Evolutionary conservation across 2,329 filamentous ascomycete genomes (phyloP).

Genomic region (Stachybotrys echinatus): DNA sequence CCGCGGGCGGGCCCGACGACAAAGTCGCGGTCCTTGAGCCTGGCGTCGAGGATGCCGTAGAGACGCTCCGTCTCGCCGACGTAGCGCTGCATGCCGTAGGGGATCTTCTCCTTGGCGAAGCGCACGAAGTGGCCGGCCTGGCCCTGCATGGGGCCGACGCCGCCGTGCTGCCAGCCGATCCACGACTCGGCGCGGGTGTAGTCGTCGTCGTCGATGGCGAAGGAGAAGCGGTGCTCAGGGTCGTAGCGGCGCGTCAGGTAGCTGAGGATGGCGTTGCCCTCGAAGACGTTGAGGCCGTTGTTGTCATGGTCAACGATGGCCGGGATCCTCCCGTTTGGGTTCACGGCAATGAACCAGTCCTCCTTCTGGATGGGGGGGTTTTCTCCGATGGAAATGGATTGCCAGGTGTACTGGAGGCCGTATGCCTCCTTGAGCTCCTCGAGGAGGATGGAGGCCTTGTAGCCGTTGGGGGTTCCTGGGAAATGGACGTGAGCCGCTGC

Average conservation of each 20-base stretch:
- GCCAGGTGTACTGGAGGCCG: conserved; percentile 53
- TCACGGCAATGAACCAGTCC: conserved; percentile 58
- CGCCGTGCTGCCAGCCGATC: conserved; percentile 70
- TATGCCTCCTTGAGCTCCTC: conserved; percentile 65
- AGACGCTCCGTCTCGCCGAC: conserved; percentile 70
- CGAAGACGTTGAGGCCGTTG: conserved; percentile 60
- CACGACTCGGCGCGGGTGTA: conserved; percentile 36
- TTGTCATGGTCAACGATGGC: conserved; percentile 63
- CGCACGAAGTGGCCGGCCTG: conserved; percentile 71
- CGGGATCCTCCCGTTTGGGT: conserved; percentile 62
- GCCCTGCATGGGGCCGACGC: conserved; percentile 66
- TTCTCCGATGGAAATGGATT: conserved; percentile 52
- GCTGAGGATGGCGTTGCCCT: conserved; percentile 67
- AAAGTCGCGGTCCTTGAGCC: conserved; percentile 49
- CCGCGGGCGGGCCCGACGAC: conserved; percentile 48
- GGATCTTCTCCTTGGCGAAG: conserved; percentile 62
- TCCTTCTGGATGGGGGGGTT: conserved; percentile 66
- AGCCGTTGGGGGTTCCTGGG: conserved; percentile 44
- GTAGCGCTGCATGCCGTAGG: conserved; percentile 69
- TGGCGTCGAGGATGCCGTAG: conserved; percentile 66
- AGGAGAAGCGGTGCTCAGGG: conserved; percentile 39
- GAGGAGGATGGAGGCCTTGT: conserved; percentile 55
- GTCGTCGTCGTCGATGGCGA: conserved; percentile 30
- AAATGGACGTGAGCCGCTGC: conserved; percentile 5
- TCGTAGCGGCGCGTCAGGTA: conserved; percentile 74